Percentiles rank a stretch among this genome's conserved stretches.
phyloP scores from a whole-genome alignment of 1,284 basidiomycete genomes.

The Coniophora puteana region DNA sequence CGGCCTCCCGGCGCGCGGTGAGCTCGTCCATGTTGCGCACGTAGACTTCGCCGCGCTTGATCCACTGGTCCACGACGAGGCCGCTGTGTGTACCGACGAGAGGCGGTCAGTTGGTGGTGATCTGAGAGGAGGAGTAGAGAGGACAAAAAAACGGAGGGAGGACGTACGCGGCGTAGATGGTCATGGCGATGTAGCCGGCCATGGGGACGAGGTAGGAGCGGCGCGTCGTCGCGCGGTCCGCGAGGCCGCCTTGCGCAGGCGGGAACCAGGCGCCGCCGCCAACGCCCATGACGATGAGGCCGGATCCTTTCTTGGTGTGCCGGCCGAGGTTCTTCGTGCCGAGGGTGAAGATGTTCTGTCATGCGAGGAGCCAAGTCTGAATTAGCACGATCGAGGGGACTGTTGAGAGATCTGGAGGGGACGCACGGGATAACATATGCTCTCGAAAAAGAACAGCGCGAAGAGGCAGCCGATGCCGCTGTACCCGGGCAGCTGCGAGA shows the following conservation, averaged over 20 bases:
- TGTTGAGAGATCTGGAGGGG: constrained; percentile 17
- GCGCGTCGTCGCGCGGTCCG: constrained; percentile 49
- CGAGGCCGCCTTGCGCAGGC: constrained; percentile 64
- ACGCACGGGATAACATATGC: constrained; percentile 61
- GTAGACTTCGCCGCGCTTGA: constrained; percentile 46
- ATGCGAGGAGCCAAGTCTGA: not conserved
- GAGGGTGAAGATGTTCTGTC: constrained; percentile 64
- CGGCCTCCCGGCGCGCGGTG: constrained; percentile 13
- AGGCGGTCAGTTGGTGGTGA: constrained; percentile 51
- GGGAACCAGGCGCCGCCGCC: constrained; percentile 78
- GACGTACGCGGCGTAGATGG: constrained; percentile 53
- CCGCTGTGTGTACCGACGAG: constrained; percentile 33
- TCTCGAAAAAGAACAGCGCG: constrained; percentile 75
- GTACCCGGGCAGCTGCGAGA: constrained; percentile 49
- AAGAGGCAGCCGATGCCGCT: constrained; percentile 64
- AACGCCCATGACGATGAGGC: constrained; percentile 72
- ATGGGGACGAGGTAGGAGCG: constrained; percentile 60
- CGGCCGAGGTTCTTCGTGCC: constrained; percentile 68
- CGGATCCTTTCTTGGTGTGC: constrained; percentile 68
- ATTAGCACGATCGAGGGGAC: not conserved
- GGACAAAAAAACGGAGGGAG: constrained; percentile 30
- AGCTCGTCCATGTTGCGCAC: constrained; percentile 45
- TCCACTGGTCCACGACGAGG: constrained; percentile 47
- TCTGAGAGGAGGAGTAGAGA: constrained; percentile 62
- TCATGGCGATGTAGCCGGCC: constrained; percentile 58